Conservation (phyloP, 2,329 filamentous ascomycete species). For the Colletotrichum falcatum region DNA sequence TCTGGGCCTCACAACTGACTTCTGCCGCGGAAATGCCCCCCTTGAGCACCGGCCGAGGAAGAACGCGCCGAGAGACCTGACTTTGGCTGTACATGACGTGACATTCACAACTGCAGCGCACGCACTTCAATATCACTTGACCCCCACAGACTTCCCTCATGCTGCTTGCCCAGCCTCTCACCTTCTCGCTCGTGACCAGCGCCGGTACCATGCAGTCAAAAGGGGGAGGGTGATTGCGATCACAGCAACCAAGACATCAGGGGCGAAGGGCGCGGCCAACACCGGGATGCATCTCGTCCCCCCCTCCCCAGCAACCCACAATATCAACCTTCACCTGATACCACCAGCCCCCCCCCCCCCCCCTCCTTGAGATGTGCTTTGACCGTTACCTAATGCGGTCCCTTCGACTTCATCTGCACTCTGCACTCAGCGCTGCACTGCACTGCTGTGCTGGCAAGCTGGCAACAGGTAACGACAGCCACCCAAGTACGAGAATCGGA, state of each 20-base stretch:
- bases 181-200: neutral
- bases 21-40: neutral
- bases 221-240: too few relatives aligned
- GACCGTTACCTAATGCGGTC: neutral
- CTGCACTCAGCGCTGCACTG: neutral
- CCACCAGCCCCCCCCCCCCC: neutral
- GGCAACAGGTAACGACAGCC: conserved; percentile 1
- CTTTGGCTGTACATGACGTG: neutral
- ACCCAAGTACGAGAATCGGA: conserved; percentile 4
- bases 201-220: too few relatives aligned
- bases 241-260: neutral
- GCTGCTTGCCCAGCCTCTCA: neutral
- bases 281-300: neutral
- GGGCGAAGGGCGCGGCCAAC: neutral
- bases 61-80: neutral
- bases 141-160: neutral
- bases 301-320: neutral
- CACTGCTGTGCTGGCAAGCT: neutral
- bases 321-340: neutral
- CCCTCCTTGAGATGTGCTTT: conserved; percentile 3
- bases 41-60: neutral
- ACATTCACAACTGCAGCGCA: neutral
- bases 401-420: neutral
- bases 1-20: neutral
- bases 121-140: neutral